Base-by-base conservation (phyloP, 139 green algal species). In the Tetradesmus obliquus region DNA sequence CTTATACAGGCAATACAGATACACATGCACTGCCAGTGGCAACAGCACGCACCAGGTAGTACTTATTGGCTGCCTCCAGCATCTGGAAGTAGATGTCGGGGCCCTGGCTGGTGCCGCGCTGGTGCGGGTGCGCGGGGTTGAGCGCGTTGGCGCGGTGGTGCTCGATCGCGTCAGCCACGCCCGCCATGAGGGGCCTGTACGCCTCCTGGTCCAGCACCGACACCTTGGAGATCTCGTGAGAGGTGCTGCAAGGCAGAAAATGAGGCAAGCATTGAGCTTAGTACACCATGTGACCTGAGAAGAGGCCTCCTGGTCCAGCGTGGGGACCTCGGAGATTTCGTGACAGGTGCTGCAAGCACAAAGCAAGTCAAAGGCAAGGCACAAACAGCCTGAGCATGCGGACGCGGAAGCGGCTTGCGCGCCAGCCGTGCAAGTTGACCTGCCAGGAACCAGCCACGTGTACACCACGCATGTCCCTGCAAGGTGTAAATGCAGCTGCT, bases 21-120 rank as follows among this genome's bases (percentile, higher is more conserved):
- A 45, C 32, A 45, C 32, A 45, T 45, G 32, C 32, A 45, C 32
- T 45, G 80, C 22, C 20, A 19, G 20, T 24, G 80, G 19, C 20
- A 55, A n/a, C 57, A 7, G 9, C 9, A 71, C 60, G 60, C 19
- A 84, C 89, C 80, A 88, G 82, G 92, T 96, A 91, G 91, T 91
- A 95, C 20, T 88, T 90, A 91, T 96, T 95, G 88, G 94, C 92
- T 6, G 92, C 92, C 93, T 95, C 94, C 15, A 93, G 54, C 71
- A 89, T 89, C 92, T 95, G 93, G 92, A 96, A 95, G 90, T 95
- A 95, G 24, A 95, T 92, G 85, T 95, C 94, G 12, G 60, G 60
- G 8, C 90, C 90, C 83, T 92, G 90, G 83, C 62, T 90, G 5
- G 93, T 95, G 80, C 94, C 94, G 54, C 93, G 92, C 92, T 95